Evolutionary conservation across 176 grass and related monocot genomes (phyloP).

Genomic region (Olyra latifolia): DNA sequence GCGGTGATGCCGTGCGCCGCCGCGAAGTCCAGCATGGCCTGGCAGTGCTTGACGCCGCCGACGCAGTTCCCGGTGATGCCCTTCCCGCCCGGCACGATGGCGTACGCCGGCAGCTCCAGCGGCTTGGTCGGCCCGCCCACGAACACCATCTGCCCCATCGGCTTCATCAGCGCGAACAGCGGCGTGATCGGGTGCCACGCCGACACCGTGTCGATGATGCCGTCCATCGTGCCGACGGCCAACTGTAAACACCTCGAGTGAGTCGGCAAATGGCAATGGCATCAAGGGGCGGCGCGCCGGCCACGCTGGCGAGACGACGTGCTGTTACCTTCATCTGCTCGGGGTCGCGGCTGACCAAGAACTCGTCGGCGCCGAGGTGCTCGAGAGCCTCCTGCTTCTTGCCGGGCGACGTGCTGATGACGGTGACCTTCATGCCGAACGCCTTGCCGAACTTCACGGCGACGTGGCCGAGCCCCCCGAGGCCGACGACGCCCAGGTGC

Average conservation of each 20-base stretch:
- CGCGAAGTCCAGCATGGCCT: slow-evolving; percentile 67
- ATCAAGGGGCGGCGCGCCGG: not conserved
- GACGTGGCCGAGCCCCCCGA: slow-evolving; percentile 69
- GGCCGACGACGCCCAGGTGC: slow-evolving; percentile 69
- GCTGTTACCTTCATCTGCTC: slow-evolving; percentile 47
- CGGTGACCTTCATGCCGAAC: slow-evolving; percentile 68
- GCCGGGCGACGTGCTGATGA: slow-evolving; percentile 57
- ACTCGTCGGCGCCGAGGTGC: slow-evolving; percentile 56
- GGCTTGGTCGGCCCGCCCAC: slow-evolving; percentile 59
- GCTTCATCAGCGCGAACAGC: slow-evolving; percentile 51
- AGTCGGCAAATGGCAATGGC: not conserved
- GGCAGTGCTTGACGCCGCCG: slow-evolving; percentile 58
- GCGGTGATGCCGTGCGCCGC: slow-evolving; percentile 57
- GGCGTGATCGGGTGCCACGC: slow-evolving; percentile 56
- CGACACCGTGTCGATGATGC: slow-evolving; percentile 73
- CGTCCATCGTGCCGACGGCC: slow-evolving; percentile 58
- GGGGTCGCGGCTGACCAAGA: slow-evolving; percentile 57
- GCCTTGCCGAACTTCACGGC: slow-evolving; percentile 79
- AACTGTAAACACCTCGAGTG: slow-evolving; percentile 9
- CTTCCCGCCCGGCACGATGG: slow-evolving; percentile 58
- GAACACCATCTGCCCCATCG: slow-evolving; percentile 57
- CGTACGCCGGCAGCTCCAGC: slow-evolving; percentile 57
- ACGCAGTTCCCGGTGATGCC: slow-evolving; percentile 51
- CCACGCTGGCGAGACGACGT: not conserved
- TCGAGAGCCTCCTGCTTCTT: slow-evolving; percentile 62